phyloP scores from a whole-genome alignment of 2,329 filamentous ascomycete species.

The Cladophialophora exuberans region DNA sequence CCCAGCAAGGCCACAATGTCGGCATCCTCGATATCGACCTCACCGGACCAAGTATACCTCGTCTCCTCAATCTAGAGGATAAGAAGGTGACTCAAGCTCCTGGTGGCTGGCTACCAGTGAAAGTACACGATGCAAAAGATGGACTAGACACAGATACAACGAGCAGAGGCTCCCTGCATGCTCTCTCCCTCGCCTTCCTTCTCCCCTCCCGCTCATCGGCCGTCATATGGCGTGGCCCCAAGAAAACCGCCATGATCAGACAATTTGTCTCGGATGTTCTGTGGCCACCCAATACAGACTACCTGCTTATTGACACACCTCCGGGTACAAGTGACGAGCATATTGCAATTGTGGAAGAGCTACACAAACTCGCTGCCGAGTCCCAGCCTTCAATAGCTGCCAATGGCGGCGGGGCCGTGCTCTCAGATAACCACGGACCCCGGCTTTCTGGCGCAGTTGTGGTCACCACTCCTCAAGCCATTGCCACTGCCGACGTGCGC shows the following conservation, averaged over 20 bases:
- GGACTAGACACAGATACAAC: not conserved
- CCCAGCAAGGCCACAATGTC: slow-evolving; percentile 82
- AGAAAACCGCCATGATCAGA: slow-evolving; percentile 98
- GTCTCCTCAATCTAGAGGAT: slow-evolving; percentile 86
- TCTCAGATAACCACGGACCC: slow-evolving; percentile 42
- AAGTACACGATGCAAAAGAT: slow-evolving; percentile 66
- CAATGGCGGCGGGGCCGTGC: slow-evolving; percentile 28
- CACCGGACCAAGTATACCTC: slow-evolving; percentile 93
- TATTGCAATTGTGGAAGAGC: slow-evolving; percentile 87
- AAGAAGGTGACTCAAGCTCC: slow-evolving; percentile 90
- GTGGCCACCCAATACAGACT: slow-evolving; percentile 83
- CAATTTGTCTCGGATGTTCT: slow-evolving; percentile 92
- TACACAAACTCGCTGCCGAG: slow-evolving; percentile 56
- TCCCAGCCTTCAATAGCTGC: slow-evolving; percentile 26
- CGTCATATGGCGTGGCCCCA: slow-evolving; percentile 95
- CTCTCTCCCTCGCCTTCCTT: slow-evolving; percentile 93
- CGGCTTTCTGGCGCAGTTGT: slow-evolving; percentile 87
- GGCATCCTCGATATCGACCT: slow-evolving; percentile 96
- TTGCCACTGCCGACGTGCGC: slow-evolving; percentile 88
- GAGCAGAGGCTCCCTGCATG: slow-evolving; percentile 51
- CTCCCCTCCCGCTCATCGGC: slow-evolving; percentile 82
- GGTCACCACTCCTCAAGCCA: slow-evolving; percentile 93
- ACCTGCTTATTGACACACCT: slow-evolving; percentile 91
- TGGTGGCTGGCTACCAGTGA: slow-evolving; percentile 88
- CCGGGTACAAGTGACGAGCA: slow-evolving; percentile 97